Percentiles rank a stretch among this genome's conserved stretches.
These are phyloP conservation scores for Nakaseomyces bracarensis DNA, from an alignment of 1,139 yeast species.

Conservation along the genomic window DNA sequence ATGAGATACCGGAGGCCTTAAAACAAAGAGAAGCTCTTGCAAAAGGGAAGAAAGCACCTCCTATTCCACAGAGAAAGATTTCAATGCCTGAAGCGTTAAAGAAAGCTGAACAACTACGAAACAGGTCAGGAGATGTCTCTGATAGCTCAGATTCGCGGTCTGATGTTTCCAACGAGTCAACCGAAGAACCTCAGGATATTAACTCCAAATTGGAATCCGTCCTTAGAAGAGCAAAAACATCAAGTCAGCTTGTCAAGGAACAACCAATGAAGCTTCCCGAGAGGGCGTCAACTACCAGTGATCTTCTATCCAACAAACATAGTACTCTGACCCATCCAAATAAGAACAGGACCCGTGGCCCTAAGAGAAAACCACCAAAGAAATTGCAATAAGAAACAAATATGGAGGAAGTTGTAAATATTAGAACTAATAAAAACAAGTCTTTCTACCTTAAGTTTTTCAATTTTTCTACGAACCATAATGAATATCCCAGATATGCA, in stretches of 20 bases:
- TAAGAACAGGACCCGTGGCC: conserved; percentile 63
- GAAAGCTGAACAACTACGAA: conserved; percentile 22
- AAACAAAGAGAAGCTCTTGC: conserved; percentile 11
- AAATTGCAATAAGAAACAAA: conserved; percentile 9
- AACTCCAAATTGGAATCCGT: conserved; percentile 12
- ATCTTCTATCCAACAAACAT: neutral
- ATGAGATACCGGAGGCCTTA: conserved; percentile 16
- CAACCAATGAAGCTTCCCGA: neutral
- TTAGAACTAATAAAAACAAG: neutral
- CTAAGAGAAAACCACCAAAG: conserved; percentile 59
- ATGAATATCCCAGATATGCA: no score
- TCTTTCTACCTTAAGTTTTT: no score
- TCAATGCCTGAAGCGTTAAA: conserved; percentile 31
- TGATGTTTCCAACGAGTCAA: neutral
- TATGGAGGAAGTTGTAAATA: no score
- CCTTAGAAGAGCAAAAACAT: conserved; percentile 4
- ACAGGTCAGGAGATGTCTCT: neutral
- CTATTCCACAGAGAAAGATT: conserved; percentile 24
- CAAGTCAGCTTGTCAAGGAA: neutral
- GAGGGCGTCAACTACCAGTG: neutral
- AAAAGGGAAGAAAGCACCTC: conserved; percentile 20
- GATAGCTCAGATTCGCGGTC: neutral
- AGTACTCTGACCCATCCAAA: conserved; percentile 44
- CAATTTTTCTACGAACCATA: no score
- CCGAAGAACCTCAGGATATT: conserved; percentile 2